Evolutionary conservation across 140 eudicot genomes (phyloP).

Genomic region (Bidens hawaiensis): DNA sequence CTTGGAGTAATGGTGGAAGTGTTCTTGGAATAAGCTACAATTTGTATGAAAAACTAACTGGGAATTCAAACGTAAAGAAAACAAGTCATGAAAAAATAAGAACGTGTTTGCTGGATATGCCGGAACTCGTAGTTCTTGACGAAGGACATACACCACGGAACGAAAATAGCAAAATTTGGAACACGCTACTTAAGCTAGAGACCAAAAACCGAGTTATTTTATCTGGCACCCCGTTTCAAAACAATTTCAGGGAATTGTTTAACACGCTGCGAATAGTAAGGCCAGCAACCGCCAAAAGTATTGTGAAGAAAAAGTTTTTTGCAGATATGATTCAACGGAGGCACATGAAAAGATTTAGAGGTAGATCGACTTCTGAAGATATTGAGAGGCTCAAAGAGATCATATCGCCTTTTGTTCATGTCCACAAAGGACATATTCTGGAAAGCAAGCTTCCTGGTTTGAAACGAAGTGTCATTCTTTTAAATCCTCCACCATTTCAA

Average conservation of each 20-base stretch:
- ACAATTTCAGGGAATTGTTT: slow-evolving; percentile 54
- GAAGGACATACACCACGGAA: slow-evolving; percentile 89
- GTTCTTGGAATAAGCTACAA: slow-evolving; percentile 65
- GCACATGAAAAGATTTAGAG: neutral
- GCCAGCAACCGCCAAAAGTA: slow-evolving; percentile 25
- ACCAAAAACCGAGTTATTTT: slow-evolving; percentile 49
- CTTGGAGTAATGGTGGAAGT: slow-evolving; percentile 47
- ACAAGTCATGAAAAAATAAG: slow-evolving; percentile 16
- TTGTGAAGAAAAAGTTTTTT: slow-evolving; percentile 19
- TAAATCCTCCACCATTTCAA: slow-evolving; percentile 50
- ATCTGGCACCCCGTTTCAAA: slow-evolving; percentile 84
- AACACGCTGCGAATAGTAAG: slow-evolving; percentile 60
- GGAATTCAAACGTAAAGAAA: slow-evolving; percentile 15
- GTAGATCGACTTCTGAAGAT: neutral
- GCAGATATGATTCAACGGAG: slow-evolving; percentile 18
- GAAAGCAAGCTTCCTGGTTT: slow-evolving; percentile 54
- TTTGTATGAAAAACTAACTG: slow-evolving; percentile 46
- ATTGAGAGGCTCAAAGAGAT: slow-evolving; percentile 39
- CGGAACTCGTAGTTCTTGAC: slow-evolving; percentile 60
- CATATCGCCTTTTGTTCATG: slow-evolving; percentile 67
- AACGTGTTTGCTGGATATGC: slow-evolving; percentile 37
- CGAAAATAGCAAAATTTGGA: slow-evolving; percentile 48
- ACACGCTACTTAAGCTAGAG: slow-evolving; percentile 32
- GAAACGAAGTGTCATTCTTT: slow-evolving; percentile 30
- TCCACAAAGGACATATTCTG: slow-evolving; percentile 58